Evolutionary conservation across 768 basidiomycete genomes (phyloP).

Genomic region (Suillus subaureus): DNA sequence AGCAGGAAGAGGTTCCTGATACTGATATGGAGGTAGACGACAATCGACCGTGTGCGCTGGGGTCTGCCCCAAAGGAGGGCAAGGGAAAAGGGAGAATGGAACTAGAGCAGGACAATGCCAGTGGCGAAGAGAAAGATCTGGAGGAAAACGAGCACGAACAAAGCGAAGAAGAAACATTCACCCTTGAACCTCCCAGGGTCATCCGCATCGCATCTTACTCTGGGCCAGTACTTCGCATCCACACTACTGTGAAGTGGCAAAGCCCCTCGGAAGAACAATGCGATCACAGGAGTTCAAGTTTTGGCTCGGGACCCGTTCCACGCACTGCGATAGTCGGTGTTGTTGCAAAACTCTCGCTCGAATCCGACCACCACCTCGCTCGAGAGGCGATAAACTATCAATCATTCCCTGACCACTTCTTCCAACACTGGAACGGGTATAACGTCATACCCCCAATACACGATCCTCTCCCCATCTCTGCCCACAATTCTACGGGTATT

Average conservation of each 20-base stretch:
- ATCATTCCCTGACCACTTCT: conserved; percentile 29
- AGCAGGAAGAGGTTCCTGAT: neutral
- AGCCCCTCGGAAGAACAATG: conserved; percentile 9
- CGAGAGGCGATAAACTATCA: conserved; percentile 32
- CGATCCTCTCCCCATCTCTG: conserved; percentile 52
- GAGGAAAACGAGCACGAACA: no score
- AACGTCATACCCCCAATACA: conserved; percentile 29
- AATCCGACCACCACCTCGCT: conserved; percentile 39
- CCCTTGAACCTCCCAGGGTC: neutral
- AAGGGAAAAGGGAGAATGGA: neutral
- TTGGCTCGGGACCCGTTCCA: conserved; percentile 2
- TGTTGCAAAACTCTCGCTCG: conserved; percentile 45
- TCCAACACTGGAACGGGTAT: conserved; percentile 27
- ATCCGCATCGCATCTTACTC: neutral
- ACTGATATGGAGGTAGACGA: neutral
- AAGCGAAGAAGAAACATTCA: neutral
- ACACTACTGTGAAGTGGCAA: conserved; percentile 20
- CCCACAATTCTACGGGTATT: conserved; percentile 70
- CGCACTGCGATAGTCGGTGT: conserved; percentile 42
- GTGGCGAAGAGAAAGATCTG: neutral
- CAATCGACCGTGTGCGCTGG: neutral
- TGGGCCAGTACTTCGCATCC: conserved; percentile 14
- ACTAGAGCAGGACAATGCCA: neutral
- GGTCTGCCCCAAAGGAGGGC: neutral
- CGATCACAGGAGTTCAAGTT: neutral